Conservation (phyloP, 345 rosid genomes). For the Aegle marmelos region DNA sequence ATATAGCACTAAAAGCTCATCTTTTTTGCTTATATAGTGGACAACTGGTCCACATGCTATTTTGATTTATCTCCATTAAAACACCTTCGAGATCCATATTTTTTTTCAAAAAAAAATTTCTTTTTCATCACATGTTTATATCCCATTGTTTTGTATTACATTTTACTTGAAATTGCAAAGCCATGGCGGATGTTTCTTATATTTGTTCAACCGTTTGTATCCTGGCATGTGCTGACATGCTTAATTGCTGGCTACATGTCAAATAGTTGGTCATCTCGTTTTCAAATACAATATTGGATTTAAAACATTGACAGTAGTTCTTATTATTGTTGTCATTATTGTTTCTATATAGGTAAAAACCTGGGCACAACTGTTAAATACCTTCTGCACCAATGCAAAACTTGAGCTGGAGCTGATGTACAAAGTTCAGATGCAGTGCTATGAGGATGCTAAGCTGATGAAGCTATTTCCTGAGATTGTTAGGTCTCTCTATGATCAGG, state of each 20-base stretch:
- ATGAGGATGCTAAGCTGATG: constrained; percentile 98
- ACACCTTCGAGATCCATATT: no score
- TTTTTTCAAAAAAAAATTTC: no score
- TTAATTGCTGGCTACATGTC: background rate
- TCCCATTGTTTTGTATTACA: background rate
- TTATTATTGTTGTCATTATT: background rate
- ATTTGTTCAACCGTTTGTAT: no score
- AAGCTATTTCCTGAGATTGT: constrained; percentile 91
- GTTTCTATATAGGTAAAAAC: constrained; percentile 64
- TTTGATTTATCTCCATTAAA: no score
- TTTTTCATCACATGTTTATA: background rate
- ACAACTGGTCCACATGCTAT: no score
- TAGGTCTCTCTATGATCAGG: constrained; percentile 83
- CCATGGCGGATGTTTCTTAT: background rate
- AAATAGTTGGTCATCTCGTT: background rate
- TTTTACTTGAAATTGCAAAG: background rate
- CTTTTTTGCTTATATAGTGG: no score
- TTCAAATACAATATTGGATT: background rate
- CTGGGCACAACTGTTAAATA: constrained; percentile 78
- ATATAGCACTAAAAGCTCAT: no score
- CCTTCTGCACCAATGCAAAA: constrained; percentile 81
- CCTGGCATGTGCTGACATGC: background rate
- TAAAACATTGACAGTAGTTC: background rate
- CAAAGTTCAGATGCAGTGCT: constrained; percentile 97
- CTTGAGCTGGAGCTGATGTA: constrained; percentile 93